Conservation (phyloP, 805 yeast species). For the Nakazawaea molendinolei region DNA sequence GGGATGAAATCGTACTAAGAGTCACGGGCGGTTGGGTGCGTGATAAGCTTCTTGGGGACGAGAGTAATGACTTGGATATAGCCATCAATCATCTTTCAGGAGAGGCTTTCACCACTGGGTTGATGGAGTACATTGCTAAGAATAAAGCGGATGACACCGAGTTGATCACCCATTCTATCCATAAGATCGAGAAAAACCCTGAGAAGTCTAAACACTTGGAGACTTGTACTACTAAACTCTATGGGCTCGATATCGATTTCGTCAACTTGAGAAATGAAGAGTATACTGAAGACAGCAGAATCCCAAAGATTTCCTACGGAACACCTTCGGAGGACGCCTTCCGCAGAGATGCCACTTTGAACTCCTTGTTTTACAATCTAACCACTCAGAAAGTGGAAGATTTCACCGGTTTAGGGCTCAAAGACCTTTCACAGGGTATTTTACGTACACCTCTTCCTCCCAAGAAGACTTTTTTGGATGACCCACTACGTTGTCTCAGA, state of each 20-base stretch:
- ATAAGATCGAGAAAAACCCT: constrained; percentile 86
- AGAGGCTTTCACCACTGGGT: constrained; percentile 67
- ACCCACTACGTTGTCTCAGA: constrained; percentile 85
- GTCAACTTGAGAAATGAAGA: constrained; percentile 87
- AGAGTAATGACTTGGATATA: constrained; percentile 84
- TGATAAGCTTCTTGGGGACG: constrained; percentile 78
- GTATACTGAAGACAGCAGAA: constrained; percentile 75
- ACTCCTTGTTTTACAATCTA: constrained; percentile 86
- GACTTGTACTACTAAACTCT: constrained; percentile 87
- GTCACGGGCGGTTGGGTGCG: constrained; percentile 99
- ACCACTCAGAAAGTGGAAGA: constrained; percentile 70
- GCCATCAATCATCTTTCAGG: constrained; percentile 86
- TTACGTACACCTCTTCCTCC: constrained; percentile 88
- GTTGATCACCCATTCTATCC: constrained; percentile 37
- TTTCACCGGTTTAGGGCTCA: constrained; percentile 67
- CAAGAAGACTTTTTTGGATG: constrained; percentile 80
- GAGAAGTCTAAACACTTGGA: constrained; percentile 95
- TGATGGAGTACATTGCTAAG: constrained; percentile 42
- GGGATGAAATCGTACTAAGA: constrained; percentile 43
- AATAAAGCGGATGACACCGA: constrained; percentile 13
- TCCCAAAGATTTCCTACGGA: constrained; percentile 80
- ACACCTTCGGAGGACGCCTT: constrained; percentile 89
- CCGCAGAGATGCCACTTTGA: constrained; percentile 92
- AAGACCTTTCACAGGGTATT: constrained; percentile 63
- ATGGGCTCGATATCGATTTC: constrained; percentile 83